Percentiles rank a stretch among this genome's conserved stretches.
Conservation (phyloP, 2,329 filamentous ascomycete species). For the Aspergillus sp. region DNA sequence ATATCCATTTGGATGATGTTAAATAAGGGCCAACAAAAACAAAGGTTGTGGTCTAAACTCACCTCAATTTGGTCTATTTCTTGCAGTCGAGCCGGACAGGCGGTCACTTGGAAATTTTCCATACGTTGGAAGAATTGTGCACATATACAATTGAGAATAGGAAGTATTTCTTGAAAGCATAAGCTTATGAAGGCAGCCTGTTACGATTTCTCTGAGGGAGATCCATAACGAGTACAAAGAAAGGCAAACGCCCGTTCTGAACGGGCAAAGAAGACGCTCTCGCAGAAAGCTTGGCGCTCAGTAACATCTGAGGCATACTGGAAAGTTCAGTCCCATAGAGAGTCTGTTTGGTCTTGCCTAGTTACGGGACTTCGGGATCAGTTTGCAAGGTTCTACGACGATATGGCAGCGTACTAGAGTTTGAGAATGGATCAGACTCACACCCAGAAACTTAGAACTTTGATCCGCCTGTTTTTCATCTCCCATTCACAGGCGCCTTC, state of each 20-base stretch:
- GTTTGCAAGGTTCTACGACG: neutral
- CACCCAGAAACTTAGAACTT: neutral
- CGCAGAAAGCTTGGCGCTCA: neutral
- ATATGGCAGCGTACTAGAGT: neutral
- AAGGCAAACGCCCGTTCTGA: neutral
- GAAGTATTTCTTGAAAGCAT: conserved; percentile 6
- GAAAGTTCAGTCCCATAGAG: neutral
- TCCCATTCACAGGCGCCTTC: no score
- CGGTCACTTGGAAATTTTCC: neutral
- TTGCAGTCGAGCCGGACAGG: conserved; percentile 3
- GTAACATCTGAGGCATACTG: conserved; percentile 1
- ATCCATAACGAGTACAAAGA: conserved; percentile 4
- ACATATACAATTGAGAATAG: conserved; percentile 5
- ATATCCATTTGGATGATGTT: neutral
- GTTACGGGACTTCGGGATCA: neutral
- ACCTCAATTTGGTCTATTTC: conserved; percentile 1
- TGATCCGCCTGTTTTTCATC: neutral
- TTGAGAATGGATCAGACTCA: neutral
- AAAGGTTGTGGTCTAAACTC: neutral
- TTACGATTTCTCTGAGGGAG: conserved; percentile 4
- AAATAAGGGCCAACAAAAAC: neutral
- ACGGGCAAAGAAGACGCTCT: neutral
- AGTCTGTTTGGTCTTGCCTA: neutral
- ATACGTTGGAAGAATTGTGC: neutral
- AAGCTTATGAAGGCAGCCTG: conserved; percentile 6